phyloP scores from a whole-genome alignment of 1,284 basidiomycete species.

The Fomitiporia mediterranea region DNA sequence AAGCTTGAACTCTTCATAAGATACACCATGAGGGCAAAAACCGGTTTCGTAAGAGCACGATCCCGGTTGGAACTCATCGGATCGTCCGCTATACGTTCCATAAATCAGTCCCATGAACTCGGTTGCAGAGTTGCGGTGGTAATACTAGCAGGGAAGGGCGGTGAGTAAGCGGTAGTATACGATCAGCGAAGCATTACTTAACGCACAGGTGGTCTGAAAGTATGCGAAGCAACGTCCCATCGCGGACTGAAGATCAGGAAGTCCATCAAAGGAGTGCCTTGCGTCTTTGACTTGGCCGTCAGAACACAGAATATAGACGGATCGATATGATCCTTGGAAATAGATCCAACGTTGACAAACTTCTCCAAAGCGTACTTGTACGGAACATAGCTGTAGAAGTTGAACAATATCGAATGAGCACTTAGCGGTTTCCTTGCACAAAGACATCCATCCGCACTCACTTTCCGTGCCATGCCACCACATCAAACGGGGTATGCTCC shows the following conservation, averaged over 20 bases:
- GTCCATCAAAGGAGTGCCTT: constrained; percentile 52
- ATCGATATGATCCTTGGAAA: constrained; percentile 62
- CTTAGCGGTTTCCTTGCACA: no score
- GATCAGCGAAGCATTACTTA: constrained; percentile 21
- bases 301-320: constrained; percentile 63
- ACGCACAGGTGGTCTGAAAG: constrained; percentile 38
- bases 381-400: constrained; percentile 70
- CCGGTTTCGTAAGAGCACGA: constrained; percentile 58
- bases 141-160: constrained; percentile 39
- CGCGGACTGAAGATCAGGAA: constrained; percentile 59
- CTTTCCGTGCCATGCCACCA: constrained; percentile 55
- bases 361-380: constrained; percentile 68
- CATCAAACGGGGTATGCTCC: constrained; percentile 68
- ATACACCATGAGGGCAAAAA: constrained; percentile 58
- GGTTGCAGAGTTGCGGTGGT: constrained; percentile 57
- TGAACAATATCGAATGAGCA: background rate
- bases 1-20: constrained; percentile 52
- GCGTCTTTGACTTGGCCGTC: constrained; percentile 56
- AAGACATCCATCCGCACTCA: background rate
- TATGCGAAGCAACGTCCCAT: constrained; percentile 56
- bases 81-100: constrained; percentile 56
- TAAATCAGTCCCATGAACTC: constrained; percentile 62
- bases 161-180: background rate
- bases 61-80: constrained; percentile 54
- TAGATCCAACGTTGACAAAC: constrained; percentile 62